A percentile compares a stretch with the other conserved stretches of the same genome.
Conservation (phyloP, 441 rosid species). For the Erodium moschatum region DNA sequence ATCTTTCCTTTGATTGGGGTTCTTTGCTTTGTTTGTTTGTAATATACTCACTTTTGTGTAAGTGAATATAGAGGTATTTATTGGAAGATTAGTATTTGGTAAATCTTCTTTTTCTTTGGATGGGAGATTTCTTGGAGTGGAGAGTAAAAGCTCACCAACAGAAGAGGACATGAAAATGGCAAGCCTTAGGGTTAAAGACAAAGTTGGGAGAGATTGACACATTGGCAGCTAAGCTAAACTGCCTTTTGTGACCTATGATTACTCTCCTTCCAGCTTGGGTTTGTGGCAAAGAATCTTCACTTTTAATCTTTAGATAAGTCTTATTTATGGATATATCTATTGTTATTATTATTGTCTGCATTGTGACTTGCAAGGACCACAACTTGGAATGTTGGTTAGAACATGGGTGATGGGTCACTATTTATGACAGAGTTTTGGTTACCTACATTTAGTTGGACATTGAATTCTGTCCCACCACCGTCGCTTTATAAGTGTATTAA, state of each 20-base stretch:
- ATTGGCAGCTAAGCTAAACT: slow-evolving; percentile 13
- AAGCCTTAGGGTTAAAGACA: slow-evolving; percentile 54
- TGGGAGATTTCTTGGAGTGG: slow-evolving; percentile 50
- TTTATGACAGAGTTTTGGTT: no score
- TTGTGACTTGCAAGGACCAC: slow-evolving; percentile 4
- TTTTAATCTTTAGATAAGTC: no score
- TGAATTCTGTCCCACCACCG: no score
- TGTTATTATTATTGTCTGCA: neutral
- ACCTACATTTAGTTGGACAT: no score
- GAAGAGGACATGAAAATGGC: slow-evolving; percentile 18
- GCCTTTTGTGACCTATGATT: slow-evolving; percentile 11
- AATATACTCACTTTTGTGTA: slow-evolving; percentile 22
- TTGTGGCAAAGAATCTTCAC: no score
- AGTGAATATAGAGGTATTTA: slow-evolving; percentile 26
- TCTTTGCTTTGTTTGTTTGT: neutral
- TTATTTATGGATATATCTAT: neutral
- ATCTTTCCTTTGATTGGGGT: slow-evolving; percentile 5
- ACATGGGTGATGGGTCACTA: neutral
- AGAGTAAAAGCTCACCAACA: slow-evolving; percentile 44
- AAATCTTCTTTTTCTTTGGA: slow-evolving; percentile 24
- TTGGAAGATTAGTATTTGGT: slow-evolving; percentile 30
- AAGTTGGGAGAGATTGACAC: slow-evolving; percentile 25
- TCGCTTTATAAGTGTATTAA: no score
- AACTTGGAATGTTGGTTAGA: neutral
- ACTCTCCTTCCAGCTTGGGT: neutral